Evolutionary conservation across 345 rosid species (phyloP), one percentile per base, ranked within the genome.

Genomic region (Moringa oleifera): DNA sequence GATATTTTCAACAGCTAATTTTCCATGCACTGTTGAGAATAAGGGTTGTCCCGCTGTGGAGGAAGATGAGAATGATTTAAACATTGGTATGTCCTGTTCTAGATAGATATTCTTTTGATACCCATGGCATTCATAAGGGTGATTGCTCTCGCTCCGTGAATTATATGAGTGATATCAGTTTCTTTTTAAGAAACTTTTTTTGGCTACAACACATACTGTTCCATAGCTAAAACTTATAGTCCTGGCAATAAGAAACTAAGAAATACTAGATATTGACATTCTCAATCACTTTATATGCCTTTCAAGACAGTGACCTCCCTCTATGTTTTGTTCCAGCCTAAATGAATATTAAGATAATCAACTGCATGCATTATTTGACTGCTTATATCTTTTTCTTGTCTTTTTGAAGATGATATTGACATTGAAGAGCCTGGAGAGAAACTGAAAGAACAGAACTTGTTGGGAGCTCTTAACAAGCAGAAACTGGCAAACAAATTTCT

Each of bases 381-480:
- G 22, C 19, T 61, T 33, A 31, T 21, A 15, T 54, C 2, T 58
- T 15, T 18, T 45, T 41, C 45, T 52, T 59, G 61, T 41, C 24
- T 20, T 17, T 67, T 50, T 66, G 58, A 77, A 90, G 98, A 93
- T 83, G 97, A 90, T 71, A 93, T 93, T 41, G 83, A 88, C 70
- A 71, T 88, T 0, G 95, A 77, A 5, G 86, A 80, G 71, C 59
- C 65, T 47, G 79, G 46, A 62, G 85, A 74, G 73, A 86, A 86
- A 80, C 84, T 80, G 23, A 85, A 75, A 76, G 90, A 87, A 56
- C 88, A 78, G 67, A 83, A 89, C 62, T 74, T 79, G 53, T 56
- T 90, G 80, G 71, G 85, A 37, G 78, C 76, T 65, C 72, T 86
- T 62, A 90, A 77, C 67, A 90, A 86, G 71, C 84, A 87, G 75